These are phyloP conservation scores for Rosa multiflora DNA, from an alignment of 306 rosid species.

Conservation along the genomic window DNA sequence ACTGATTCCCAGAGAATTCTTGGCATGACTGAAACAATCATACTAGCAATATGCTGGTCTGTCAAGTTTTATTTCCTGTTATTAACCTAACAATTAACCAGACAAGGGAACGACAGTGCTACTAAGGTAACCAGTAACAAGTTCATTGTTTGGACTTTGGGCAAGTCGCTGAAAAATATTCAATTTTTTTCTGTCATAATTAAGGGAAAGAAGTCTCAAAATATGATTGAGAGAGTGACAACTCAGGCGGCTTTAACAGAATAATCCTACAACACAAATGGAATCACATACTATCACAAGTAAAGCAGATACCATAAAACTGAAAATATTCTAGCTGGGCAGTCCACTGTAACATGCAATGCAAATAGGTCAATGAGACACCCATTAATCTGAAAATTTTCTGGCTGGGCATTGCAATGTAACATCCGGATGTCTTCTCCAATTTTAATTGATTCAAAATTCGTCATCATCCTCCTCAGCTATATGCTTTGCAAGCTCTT, in stretches of 20 bases:
- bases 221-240: background rate
- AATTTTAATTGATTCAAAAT: slow-evolving; percentile 26
- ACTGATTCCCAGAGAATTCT: no score
- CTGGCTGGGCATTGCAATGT: slow-evolving; percentile 4
- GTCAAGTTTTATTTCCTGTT: background rate
- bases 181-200: background rate
- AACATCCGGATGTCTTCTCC: background rate
- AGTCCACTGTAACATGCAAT: slow-evolving; percentile 4
- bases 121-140: background rate
- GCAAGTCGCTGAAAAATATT: background rate
- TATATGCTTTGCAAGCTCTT: slow-evolving; percentile 56
- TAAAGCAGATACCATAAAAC: slow-evolving; percentile 11
- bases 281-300: background rate
- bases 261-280: slow-evolving; percentile 5
- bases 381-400: background rate
- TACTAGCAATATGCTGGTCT: background rate
- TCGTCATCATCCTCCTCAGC: slow-evolving; percentile 62
- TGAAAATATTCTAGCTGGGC: slow-evolving; percentile 10
- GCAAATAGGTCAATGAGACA: slow-evolving; percentile 1
- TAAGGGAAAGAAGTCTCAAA: slow-evolving; percentile 9
- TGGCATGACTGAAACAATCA: no score
- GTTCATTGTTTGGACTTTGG: background rate
- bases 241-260: slow-evolving; percentile 3
- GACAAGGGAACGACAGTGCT: background rate
- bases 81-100: background rate